Evolutionary conservation across 805 yeast species (phyloP), one percentile per base, ranked within the genome.

Genomic region (Barnettozyma californica): DNA sequence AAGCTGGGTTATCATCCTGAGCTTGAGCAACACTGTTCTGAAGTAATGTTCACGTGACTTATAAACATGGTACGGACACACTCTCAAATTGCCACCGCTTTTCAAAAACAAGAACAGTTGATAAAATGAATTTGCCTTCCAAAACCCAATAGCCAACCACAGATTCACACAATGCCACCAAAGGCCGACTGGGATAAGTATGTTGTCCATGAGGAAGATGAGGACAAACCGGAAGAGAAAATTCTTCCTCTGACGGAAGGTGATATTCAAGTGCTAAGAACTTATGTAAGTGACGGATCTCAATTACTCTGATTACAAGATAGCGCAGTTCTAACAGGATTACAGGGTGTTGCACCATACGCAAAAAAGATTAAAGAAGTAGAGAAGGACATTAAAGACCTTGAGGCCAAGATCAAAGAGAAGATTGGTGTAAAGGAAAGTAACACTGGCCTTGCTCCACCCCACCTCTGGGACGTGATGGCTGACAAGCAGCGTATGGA

Each of bases 141-240:
- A 44, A 34, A 34, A 20, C 16, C 11, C 4, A 13, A 13, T 29
- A 27, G 4, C 31, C 33, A 29, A 29, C 7, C 33, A 29, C 9
- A 29, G 13, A 18, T 19, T 14, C 18, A 27, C 18, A 63, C 46
- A 55, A 91, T 91, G 97, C 91, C 97, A 53, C 96, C 97, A 58
- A 94, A 90, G 75, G 94, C 90, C 49, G 96, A 94, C 68, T 94
- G 99, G 99, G 99, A 95, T 65, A 94, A 94, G 68, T 89, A 88
- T 70, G 84, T 83, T 65, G 85, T 94, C 45, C 95, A 96, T n/a
- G 76, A 74, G 41, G 97, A 86, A 56, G 74, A 72, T 18, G 77
- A 72, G 16, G 74, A 75, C 49, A 73, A 73, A 47, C 72, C 75
- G 45, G 89, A 83, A 44, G 89, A 83, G 50, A 83, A 88, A 57